Evolutionary conservation across 169 alveolate genomes (phyloP).

Genomic region (Plasmodium gonderi): DNA sequence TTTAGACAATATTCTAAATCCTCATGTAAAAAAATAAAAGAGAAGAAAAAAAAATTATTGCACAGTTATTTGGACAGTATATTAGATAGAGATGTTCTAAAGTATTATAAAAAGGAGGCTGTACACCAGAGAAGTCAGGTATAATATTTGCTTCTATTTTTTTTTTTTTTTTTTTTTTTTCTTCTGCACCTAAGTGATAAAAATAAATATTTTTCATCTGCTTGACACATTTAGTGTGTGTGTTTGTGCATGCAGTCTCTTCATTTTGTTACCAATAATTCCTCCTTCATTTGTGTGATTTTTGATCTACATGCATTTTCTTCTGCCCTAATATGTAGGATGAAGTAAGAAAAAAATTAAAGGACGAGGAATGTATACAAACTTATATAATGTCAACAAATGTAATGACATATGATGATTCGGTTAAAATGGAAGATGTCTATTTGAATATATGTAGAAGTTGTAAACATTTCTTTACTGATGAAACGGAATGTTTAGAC

Average conservation of each 20-base stretch:
- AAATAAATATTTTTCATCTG: too few species aligned
- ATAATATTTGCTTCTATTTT: background rate
- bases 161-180: background rate
- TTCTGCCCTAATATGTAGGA: background rate
- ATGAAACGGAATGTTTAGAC: slow-evolving; percentile 7
- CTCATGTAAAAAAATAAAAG: background rate
- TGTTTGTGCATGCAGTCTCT: too few species aligned
- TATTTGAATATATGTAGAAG: slow-evolving; percentile 26
- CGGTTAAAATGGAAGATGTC: background rate
- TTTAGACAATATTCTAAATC: background rate
- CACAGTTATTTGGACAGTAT: slow-evolving; percentile 19
- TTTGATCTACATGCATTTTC: background rate
- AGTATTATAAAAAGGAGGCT: background rate
- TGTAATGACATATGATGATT: background rate
- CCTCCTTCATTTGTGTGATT: too few species aligned
- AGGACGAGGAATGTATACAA: slow-evolving; percentile 7
- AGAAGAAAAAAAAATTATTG: background rate
- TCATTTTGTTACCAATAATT: background rate
- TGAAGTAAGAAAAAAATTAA: background rate
- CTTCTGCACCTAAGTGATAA: too few species aligned
- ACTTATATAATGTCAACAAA: slow-evolving; percentile 9
- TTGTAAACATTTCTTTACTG: slow-evolving; percentile 14
- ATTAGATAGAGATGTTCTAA: slow-evolving; percentile 8
- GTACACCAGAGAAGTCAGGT: background rate
- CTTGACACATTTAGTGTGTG: too few species aligned